These are phyloP conservation scores for Sugiyamaella castrensis DNA, from an alignment of 1,139 yeast species.

Conservation along the genomic window DNA sequence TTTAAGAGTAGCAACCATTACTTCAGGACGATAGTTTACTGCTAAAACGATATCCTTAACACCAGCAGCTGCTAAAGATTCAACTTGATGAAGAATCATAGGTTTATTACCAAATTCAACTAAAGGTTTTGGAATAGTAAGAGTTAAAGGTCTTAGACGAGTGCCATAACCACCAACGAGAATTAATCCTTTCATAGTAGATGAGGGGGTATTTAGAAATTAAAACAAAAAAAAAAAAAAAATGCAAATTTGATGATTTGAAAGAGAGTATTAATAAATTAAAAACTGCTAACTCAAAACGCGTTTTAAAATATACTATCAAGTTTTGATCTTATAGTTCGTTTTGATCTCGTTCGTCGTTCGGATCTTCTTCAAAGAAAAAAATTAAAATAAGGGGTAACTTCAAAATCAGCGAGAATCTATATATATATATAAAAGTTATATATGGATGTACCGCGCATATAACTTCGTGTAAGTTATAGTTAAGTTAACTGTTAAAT, in stretches of 20 bases:
- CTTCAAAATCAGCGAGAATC: no score
- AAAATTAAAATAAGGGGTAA: no score
- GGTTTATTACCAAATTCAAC: conserved; percentile 99
- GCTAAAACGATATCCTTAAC: conserved; percentile 98
- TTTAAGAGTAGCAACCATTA: conserved; percentile 92
- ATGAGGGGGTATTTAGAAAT: conserved; percentile 5
- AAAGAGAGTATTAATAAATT: neutral
- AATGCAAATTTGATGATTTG: neutral
- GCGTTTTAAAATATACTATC: no score
- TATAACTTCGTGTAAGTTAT: no score
- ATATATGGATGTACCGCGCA: no score
- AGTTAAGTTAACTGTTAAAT: no score
- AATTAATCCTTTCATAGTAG: conserved; percentile 89
- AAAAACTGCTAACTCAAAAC: no score
- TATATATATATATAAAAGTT: no score
- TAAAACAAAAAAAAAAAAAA: conserved; percentile 4
- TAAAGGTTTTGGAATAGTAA: conserved; percentile 96
- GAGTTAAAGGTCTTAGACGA: conserved; percentile 97
- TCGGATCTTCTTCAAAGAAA: no score
- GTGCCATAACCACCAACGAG: conserved; percentile 99
- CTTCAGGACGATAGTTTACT: conserved; percentile 99
- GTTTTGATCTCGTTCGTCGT: no score
- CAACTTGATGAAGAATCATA: conserved; percentile 84
- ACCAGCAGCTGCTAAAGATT: conserved; percentile 97
- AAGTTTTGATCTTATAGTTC: no score